Percentiles rank a stretch among this genome's conserved stretches.
Conservation (phyloP, 306 rosid species). For the Potentilla sterilis region DNA sequence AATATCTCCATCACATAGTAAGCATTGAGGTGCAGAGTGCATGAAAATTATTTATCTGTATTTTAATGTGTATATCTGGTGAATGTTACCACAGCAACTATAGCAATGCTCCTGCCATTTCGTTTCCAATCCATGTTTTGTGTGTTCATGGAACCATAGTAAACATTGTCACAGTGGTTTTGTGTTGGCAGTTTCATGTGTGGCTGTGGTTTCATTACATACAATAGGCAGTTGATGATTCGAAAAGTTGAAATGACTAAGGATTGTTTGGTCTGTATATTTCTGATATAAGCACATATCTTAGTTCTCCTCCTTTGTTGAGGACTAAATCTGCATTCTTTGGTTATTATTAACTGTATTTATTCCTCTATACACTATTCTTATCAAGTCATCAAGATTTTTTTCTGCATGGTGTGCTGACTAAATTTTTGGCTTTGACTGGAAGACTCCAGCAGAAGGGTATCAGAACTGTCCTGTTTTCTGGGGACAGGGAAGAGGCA, state of each 20-base stretch:
- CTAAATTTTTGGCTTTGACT: constrained; percentile 32
- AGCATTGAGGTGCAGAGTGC: background rate
- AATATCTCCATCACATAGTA: background rate
- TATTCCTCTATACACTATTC: constrained; percentile 1
- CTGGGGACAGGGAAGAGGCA: constrained; percentile 99
- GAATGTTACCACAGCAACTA: background rate
- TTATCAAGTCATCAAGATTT: constrained; percentile 3
- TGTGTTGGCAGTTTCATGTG: background rate
- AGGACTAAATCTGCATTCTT: background rate
- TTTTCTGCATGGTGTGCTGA: constrained; percentile 36
- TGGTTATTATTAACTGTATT: constrained; percentile 20
- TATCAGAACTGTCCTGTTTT: constrained; percentile 73
- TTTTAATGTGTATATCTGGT: background rate
- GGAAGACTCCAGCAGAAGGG: constrained; percentile 89
- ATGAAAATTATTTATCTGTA: background rate
- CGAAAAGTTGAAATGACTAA: background rate
- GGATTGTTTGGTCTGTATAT: background rate
- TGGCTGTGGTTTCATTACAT: background rate
- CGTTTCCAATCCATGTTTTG: background rate
- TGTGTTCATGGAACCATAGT: background rate
- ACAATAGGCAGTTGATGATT: background rate
- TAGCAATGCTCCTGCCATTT: background rate
- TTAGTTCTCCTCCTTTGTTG: background rate
- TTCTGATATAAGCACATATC: background rate
- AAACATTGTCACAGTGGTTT: background rate